Conservation (phyloP, 768 basidiomycete species). For the Boletus rufocinnamomeus region DNA sequence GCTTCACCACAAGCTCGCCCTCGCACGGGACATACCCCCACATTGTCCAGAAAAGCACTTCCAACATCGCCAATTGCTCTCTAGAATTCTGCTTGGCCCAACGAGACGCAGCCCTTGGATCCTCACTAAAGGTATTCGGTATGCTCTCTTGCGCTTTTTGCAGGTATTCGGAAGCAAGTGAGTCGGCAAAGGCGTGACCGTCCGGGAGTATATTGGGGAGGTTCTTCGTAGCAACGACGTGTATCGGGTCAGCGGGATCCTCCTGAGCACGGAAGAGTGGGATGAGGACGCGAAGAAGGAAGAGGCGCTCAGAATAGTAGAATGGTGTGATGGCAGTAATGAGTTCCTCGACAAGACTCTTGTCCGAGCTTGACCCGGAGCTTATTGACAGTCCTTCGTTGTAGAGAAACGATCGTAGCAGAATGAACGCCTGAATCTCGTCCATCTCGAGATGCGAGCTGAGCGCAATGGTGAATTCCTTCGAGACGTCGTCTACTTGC, state of each 20-base stretch:
- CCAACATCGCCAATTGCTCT: slow-evolving; percentile 80
- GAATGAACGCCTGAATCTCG: slow-evolving; percentile 72
- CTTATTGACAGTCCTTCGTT: slow-evolving; percentile 67
- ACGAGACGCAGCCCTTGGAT: slow-evolving; percentile 59
- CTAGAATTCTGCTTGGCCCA: slow-evolving; percentile 75
- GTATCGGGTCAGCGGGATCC: slow-evolving; percentile 53
- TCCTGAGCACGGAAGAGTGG: slow-evolving; percentile 75
- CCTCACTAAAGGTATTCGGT: slow-evolving; percentile 45
- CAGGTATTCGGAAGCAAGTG: slow-evolving; percentile 61
- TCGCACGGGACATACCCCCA: slow-evolving; percentile 72
- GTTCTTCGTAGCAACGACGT: slow-evolving; percentile 53
- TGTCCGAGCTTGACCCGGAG: slow-evolving; percentile 46
- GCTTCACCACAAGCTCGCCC: slow-evolving; percentile 59
- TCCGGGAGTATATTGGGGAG: slow-evolving; percentile 66
- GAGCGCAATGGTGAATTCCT: slow-evolving; percentile 69
- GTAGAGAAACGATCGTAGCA: slow-evolving; percentile 77
- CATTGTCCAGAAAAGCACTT: slow-evolving; percentile 88
- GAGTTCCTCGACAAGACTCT: slow-evolving; percentile 36
- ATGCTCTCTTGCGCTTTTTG: slow-evolving; percentile 50
- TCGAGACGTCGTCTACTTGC: slow-evolving; percentile 67
- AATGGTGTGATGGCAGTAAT: slow-evolving; percentile 76
- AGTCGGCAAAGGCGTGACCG: slow-evolving; percentile 59
- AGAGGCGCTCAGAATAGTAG: slow-evolving; percentile 80
- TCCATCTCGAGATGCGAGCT: slow-evolving; percentile 76
- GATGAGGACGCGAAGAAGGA: slow-evolving; percentile 65